phyloP scores from a whole-genome alignment of 768 basidiomycete genomes.

The Lactifluus echinatus region DNA sequence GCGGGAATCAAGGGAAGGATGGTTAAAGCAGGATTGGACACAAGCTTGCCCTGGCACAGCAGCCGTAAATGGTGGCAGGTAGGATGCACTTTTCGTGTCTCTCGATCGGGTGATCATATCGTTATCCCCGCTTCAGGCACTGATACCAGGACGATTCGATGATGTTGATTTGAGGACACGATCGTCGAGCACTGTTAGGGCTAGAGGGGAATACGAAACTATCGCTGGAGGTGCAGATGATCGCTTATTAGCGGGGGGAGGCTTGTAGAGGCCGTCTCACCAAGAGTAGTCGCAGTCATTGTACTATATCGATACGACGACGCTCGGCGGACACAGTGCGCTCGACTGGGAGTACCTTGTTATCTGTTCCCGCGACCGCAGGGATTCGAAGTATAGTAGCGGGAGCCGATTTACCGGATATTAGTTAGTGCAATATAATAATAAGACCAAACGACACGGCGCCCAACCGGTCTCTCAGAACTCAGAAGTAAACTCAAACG shows the following conservation, averaged over 20 bases:
- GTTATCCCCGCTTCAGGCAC: background rate
- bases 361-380: too few species aligned
- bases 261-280: too few species aligned
- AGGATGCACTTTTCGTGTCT: background rate
- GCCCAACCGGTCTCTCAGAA: background rate
- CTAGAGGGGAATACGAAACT: constrained; percentile 6
- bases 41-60: constrained; percentile 52
- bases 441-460: background rate
- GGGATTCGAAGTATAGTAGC: background rate
- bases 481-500: background rate
- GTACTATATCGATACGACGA: too few species aligned
- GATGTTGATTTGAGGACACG: constrained; percentile 5
- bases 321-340: background rate
- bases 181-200: background rate
- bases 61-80: constrained; percentile 83
- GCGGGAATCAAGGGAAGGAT: constrained; percentile 81
- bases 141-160: constrained; percentile 13
- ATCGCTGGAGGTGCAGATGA: constrained; percentile 1
- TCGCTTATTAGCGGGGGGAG: background rate
- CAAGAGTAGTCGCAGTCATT: too few species aligned
- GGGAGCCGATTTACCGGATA: background rate
- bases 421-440: background rate
- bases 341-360: background rate
- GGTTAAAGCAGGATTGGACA: constrained; percentile 64
- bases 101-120: constrained; percentile 18